These are phyloP conservation scores for Pythium myriotylum DNA, from an alignment of 352 stramenopile species.

Conservation along the genomic window DNA sequence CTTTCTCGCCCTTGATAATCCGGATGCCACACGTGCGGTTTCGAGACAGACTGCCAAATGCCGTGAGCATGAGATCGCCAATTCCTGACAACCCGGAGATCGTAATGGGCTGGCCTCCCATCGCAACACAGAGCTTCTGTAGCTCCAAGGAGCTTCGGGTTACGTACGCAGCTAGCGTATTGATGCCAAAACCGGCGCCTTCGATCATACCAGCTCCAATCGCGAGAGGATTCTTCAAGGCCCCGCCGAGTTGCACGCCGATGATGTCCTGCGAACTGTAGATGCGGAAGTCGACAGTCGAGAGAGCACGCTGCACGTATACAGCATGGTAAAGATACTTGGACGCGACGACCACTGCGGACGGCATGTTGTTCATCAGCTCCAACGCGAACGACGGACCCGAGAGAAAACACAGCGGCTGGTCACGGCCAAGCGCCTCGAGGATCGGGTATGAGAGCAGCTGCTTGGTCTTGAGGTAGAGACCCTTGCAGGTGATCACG, in stretches of 20 bases:
- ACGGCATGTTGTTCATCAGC: conserved; percentile 94
- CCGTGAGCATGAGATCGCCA: conserved; percentile 96
- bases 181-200: conserved; percentile 95
- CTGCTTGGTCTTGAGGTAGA: conserved; percentile 95
- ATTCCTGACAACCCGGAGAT: conserved; percentile 93
- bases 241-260: conserved; percentile 96
- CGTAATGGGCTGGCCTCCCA: conserved; percentile 94
- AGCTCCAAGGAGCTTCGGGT: conserved; percentile 97
- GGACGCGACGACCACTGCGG: conserved; percentile 94
- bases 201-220: conserved; percentile 98
- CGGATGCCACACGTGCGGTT: conserved; percentile 96
- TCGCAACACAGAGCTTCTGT: conserved; percentile 93
- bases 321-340: conserved; percentile 92
- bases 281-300: conserved; percentile 92
- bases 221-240: conserved; percentile 98
- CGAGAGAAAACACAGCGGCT: conserved; percentile 95
- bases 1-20: conserved; percentile 90
- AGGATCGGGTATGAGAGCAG: conserved; percentile 96
- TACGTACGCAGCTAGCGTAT: conserved; percentile 94
- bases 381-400: conserved; percentile 96
- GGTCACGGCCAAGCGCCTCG: conserved; percentile 88
- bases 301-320: conserved; percentile 82
- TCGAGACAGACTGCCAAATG: conserved; percentile 94
- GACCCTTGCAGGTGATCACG: conserved; percentile 94
- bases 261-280: conserved; percentile 95